A percentile compares a stretch with the other conserved stretches of the same genome.
Evolutionary conservation across 2,329 filamentous ascomycete species (phyloP).

Genomic region (Paecilomyces sp.): DNA sequence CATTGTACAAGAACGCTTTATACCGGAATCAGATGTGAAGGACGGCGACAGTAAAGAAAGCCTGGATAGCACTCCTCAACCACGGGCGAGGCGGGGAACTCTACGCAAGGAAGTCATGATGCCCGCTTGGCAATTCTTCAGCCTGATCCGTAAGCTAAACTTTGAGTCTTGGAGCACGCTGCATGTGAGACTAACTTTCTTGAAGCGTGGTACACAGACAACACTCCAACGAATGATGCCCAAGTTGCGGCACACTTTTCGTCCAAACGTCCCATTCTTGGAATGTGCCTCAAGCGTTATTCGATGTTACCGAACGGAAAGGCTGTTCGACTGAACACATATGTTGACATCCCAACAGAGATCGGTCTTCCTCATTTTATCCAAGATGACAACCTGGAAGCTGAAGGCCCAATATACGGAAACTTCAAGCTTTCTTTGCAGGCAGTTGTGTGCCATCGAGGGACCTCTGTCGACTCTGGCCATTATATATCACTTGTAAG

Average conservation of each 20-base stretch:
- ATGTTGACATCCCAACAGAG: conserved; percentile 85
- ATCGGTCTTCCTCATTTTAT: conserved; percentile 83
- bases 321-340: conserved; percentile 67
- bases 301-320: conserved; percentile 63
- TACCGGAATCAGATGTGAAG: conserved; percentile 37
- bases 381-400: conserved; percentile 63
- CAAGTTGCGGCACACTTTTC: conserved; percentile 88
- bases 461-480: conserved; percentile 75
- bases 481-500: conserved; percentile 87
- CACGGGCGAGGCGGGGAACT: conserved; percentile 29
- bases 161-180: not conserved
- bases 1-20: conserved; percentile 38
- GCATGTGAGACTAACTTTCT: conserved; percentile 22
- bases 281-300: conserved; percentile 90
- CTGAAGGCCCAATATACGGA: conserved; percentile 63
- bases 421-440: conserved; percentile 92
- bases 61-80: conserved; percentile 21
- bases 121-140: conserved; percentile 97
- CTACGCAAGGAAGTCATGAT: conserved; percentile 78
- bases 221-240: conserved; percentile 57
- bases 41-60: conserved; percentile 26
- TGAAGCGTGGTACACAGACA: conserved; percentile 76
- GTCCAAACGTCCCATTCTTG: conserved; percentile 72
- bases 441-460: conserved; percentile 86
- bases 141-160: conserved; percentile 66